Conservation (phyloP, 768 basidiomycete genomes). For the Rhodotorula babjevae region DNA sequence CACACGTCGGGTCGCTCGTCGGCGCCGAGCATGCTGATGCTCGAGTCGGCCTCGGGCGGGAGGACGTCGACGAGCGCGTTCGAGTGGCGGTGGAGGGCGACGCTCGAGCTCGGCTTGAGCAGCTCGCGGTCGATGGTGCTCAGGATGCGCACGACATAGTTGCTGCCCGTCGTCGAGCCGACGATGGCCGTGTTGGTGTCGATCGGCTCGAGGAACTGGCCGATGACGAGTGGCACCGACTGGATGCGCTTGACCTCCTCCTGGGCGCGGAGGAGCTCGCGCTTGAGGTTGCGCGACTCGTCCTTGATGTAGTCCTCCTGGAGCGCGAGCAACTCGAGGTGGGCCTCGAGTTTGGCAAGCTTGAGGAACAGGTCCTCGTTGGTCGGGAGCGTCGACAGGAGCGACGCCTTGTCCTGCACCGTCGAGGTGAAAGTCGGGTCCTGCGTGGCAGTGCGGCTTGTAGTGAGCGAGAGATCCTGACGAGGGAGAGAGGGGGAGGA, state of each 20-base stretch:
- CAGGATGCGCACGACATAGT: conserved; percentile 95
- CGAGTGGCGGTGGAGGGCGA: conserved; percentile 97
- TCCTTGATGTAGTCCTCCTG: conserved; percentile 95
- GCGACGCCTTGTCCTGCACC: conserved; percentile 23
- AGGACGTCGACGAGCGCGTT: conserved; percentile 97
- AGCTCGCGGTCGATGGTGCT: conserved; percentile 95
- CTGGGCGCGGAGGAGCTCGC: conserved; percentile 95
- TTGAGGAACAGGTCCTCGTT: conserved; percentile 88
- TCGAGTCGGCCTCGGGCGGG: conserved; percentile 96
- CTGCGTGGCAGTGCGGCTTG: conserved; percentile 8
- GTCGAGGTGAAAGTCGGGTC: conserved; percentile 38
- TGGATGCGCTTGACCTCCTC: conserved; percentile 99
- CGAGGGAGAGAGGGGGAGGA: background rate
- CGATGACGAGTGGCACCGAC: conserved; percentile 96
- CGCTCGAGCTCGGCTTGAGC: conserved; percentile 84
- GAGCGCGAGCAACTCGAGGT: conserved; percentile 79
- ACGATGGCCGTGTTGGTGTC: conserved; percentile 97
- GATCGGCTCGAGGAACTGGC: conserved; percentile 97
- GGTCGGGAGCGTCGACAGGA: conserved; percentile 28
- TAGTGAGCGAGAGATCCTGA: background rate
- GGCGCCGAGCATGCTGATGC: conserved; percentile 86
- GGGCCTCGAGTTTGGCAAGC: conserved; percentile 91
- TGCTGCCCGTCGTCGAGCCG: conserved; percentile 93
- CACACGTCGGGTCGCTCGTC: conserved; percentile 90
- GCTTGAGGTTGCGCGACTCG: conserved; percentile 93